A percentile compares a stretch with the other conserved stretches of the same genome.
These are phyloP conservation scores for Pezicula carpinea DNA, from an alignment of 2,329 filamentous ascomycete species.

Conservation along the genomic window DNA sequence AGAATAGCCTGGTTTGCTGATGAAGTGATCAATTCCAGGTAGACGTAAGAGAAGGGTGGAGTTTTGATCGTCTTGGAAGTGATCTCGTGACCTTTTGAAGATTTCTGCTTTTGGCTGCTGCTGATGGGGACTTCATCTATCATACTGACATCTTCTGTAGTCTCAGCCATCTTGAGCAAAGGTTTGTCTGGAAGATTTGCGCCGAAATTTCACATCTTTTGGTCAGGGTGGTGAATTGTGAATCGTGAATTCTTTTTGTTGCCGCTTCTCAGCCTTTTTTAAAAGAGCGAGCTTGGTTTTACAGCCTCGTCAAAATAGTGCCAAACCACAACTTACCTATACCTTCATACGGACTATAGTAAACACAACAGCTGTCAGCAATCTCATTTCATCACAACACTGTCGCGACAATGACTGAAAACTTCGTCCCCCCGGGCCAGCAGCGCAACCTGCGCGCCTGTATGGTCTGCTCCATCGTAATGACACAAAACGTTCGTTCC, in stretches of 20 bases:
- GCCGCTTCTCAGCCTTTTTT: too few species aligned
- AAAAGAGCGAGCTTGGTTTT: background rate
- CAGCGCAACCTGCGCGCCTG: slow-evolving; percentile 88
- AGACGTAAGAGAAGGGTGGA: slow-evolving; percentile 52
- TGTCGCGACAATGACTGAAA: slow-evolving; percentile 37
- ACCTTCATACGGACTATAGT: too few species aligned
- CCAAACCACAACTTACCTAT: background rate
- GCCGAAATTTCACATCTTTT: background rate
- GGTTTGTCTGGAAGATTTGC: background rate
- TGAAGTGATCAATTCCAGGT: slow-evolving; percentile 43
- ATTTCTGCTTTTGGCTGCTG: background rate
- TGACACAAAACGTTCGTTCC: slow-evolving; percentile 64
- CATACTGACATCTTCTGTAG: background rate
- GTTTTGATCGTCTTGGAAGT: slow-evolving; percentile 45
- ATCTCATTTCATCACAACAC: background rate
- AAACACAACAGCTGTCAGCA: too few species aligned
- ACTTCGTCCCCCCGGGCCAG: slow-evolving; percentile 69
- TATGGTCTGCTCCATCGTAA: slow-evolving; percentile 97
- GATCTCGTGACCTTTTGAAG: slow-evolving; percentile 36
- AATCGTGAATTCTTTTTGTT: too few species aligned
- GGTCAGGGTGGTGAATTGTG: too few species aligned
- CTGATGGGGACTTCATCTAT: background rate
- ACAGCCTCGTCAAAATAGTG: background rate
- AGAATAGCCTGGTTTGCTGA: slow-evolving; percentile 31
- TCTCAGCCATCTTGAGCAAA: background rate